phyloP scores from a whole-genome alignment of 192 early-diverging fungal genomes.

The Chytriomyces hyalinus region DNA sequence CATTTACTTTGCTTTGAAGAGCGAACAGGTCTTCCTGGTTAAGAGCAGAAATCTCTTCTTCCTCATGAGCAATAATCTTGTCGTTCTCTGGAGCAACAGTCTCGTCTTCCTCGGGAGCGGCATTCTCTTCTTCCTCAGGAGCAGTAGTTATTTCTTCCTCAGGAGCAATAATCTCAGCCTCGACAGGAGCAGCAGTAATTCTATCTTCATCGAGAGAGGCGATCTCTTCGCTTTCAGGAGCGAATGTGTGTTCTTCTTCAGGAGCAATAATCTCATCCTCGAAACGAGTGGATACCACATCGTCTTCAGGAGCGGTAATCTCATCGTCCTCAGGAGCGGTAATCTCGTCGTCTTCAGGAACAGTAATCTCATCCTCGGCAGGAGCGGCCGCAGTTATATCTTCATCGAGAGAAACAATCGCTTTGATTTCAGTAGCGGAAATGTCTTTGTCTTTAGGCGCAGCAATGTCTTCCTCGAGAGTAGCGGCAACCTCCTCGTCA shows the following conservation, averaged over 20 bases:
- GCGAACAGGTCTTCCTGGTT: not conserved
- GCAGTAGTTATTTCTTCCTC: not conserved
- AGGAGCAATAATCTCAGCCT: not conserved
- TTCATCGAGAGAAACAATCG: not conserved
- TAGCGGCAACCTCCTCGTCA: no score
- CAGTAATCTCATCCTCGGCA: not conserved
- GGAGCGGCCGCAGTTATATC: not conserved
- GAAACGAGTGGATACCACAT: not conserved
- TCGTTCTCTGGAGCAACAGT: not conserved
- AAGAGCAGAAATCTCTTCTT: not conserved
- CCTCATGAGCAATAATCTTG: not conserved
- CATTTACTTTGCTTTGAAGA: not conserved
- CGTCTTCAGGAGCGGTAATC: no score
- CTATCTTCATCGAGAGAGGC: not conserved
- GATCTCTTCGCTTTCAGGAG: not conserved
- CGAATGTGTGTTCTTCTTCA: not conserved
- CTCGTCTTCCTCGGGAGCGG: not conserved
- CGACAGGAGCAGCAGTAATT: not conserved
- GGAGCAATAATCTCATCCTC: constrained; percentile 2
- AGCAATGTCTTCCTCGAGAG: no score
- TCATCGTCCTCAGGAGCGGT: no score
- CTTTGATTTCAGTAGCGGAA: not conserved
- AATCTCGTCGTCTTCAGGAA: no score
- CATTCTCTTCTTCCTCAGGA: not conserved
- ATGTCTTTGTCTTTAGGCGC: no score